These are phyloP conservation scores for Mucor irregularis DNA, from an alignment of 371 early-diverging fungal genomes.

Conservation along the genomic window DNA sequence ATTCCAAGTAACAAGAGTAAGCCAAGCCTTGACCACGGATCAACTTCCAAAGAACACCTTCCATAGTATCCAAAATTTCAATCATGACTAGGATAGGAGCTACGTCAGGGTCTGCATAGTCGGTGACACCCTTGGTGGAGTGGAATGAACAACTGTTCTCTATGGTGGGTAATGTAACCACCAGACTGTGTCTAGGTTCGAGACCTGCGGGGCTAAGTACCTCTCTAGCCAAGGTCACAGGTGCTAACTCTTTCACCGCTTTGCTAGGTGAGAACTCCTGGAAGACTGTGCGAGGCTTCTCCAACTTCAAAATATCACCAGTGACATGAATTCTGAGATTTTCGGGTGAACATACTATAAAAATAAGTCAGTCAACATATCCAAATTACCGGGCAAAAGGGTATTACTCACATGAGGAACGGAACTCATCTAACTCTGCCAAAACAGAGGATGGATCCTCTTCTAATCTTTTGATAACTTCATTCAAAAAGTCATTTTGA, in stretches of 20 bases:
- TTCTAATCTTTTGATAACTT: slow-evolving; percentile 53
- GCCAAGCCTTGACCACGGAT: slow-evolving; percentile 72
- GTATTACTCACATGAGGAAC: slow-evolving; percentile 52
- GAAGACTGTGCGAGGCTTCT: slow-evolving; percentile 49
- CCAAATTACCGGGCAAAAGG: background rate
- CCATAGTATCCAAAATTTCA: slow-evolving; percentile 62
- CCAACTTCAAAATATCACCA: slow-evolving; percentile 57
- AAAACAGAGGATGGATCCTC: slow-evolving; percentile 49
- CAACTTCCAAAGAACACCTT: slow-evolving; percentile 69
- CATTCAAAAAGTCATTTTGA: slow-evolving; percentile 57
- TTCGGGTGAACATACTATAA: slow-evolving; percentile 53
- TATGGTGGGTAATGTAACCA: slow-evolving; percentile 63
- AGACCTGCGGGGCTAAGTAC: slow-evolving; percentile 52
- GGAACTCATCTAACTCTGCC: slow-evolving; percentile 52
- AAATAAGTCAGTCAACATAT: background rate
- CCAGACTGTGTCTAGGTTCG: slow-evolving; percentile 52
- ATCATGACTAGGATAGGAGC: slow-evolving; percentile 61
- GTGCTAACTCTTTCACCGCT: slow-evolving; percentile 18
- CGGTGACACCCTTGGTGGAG: slow-evolving; percentile 46
- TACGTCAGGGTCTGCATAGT: slow-evolving; percentile 60
- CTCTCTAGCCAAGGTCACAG: slow-evolving; percentile 53
- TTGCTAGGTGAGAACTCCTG: slow-evolving; percentile 33
- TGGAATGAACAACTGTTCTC: slow-evolving; percentile 64
- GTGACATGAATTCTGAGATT: slow-evolving; percentile 65
- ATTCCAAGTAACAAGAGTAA: slow-evolving; percentile 56